These are phyloP conservation scores for Ophiostoma tasmaniense DNA, from an alignment of 2,329 filamentous ascomycete species.

Conservation along the genomic window DNA sequence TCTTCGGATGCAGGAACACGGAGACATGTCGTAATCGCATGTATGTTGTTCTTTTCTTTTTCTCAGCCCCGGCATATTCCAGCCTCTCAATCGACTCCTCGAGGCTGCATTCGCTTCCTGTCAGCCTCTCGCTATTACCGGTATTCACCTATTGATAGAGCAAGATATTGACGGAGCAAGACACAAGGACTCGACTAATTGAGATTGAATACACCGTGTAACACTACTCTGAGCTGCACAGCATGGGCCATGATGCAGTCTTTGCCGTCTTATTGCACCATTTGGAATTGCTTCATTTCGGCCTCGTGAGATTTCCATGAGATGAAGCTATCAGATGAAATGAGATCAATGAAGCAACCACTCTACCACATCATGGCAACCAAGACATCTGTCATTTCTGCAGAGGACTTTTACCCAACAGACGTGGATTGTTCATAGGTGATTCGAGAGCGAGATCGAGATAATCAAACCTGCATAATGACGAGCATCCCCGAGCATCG, in stretches of 20 bases:
- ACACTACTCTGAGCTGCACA: not conserved
- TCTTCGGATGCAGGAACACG: not conserved
- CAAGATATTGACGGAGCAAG: no score
- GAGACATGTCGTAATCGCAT: not conserved
- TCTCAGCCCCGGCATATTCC: not conserved
- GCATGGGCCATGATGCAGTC: not conserved
- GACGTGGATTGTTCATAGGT: no score
- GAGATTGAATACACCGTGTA: no score
- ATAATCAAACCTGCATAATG: not conserved
- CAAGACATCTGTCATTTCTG: constrained; percentile 1
- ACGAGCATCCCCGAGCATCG: not conserved
- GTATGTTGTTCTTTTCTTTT: not conserved
- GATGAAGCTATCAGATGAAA: no score
- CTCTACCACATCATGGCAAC: not conserved
- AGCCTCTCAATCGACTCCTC: not conserved
- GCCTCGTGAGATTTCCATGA: not conserved
- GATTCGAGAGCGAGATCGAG: no score
- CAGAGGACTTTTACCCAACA: not conserved
- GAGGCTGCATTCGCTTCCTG: not conserved
- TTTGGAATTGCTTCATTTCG: not conserved
- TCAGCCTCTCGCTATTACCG: no score
- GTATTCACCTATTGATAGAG: no score
- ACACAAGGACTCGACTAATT: no score
- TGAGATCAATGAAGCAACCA: not conserved
- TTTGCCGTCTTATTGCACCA: not conserved